A percentile compares a stretch with the other conserved stretches of the same genome.
These are phyloP conservation scores for Ophiostoma tasmaniense DNA, from an alignment of 2,329 filamentous ascomycete genomes.

Conservation along the genomic window DNA sequence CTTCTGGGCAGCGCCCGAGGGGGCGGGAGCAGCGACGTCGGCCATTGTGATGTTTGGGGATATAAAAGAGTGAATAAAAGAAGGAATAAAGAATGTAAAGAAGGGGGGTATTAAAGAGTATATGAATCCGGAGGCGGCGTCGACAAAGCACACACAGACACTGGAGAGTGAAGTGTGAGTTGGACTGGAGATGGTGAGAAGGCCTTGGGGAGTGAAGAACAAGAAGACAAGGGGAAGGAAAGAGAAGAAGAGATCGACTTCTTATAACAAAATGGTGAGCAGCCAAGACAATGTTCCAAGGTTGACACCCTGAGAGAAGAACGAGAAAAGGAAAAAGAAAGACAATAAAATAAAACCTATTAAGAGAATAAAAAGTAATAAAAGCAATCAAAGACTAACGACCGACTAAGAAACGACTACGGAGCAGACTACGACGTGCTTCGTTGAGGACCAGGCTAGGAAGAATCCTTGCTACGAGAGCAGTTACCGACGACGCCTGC, in stretches of 20 bases:
- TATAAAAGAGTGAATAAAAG: neutral
- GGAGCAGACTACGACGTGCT: slow-evolving; percentile 1
- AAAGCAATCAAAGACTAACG: slow-evolving; percentile 8
- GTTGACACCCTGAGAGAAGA: neutral
- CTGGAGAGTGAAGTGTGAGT: slow-evolving; percentile 2
- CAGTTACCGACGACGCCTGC: neutral
- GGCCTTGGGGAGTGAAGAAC: neutral
- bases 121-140: neutral
- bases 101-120: neutral
- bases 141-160: slow-evolving; percentile 2
- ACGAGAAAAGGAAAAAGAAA: neutral
- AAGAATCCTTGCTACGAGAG: neutral
- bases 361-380: neutral
- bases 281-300: neutral
- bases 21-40: slow-evolving; percentile 13
- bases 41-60: slow-evolving; percentile 17
- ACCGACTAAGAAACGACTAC: neutral
- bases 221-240: neutral
- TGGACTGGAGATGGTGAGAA: neutral
- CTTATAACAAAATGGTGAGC: neutral
- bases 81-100: neutral
- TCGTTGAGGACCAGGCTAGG: neutral
- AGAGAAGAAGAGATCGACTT: neutral
- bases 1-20: slow-evolving; percentile 27
- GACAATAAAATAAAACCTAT: slow-evolving; percentile 11